phyloP scores from a whole-genome alignment of 2,329 filamentous ascomycete species.

The Fusarium cicatricum region DNA sequence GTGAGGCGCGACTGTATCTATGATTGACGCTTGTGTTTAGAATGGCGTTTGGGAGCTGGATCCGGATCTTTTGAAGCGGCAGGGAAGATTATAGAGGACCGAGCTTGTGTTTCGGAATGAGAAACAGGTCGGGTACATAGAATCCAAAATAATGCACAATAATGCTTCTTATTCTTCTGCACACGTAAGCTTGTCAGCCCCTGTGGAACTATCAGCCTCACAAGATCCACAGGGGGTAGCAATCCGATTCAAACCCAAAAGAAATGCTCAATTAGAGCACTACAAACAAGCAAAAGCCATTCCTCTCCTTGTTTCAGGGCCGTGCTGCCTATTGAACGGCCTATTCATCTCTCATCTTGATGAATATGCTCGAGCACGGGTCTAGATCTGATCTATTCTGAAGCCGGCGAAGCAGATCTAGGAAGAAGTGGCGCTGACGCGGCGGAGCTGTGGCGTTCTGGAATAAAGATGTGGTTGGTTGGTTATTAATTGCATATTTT shows the following conservation, averaged over 20 bases:
- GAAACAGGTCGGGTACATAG: too few relatives aligned
- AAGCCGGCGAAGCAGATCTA: not conserved
- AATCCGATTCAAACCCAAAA: not conserved
- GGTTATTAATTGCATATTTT: not conserved
- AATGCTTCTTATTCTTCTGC: not conserved
- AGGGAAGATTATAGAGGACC: slow-evolving; percentile 9
- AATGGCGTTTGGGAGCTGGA: slow-evolving; percentile 24
- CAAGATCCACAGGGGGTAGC: not conserved
- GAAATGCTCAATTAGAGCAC: not conserved
- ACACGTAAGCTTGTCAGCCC: too few relatives aligned
- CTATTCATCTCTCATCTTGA: slow-evolving; percentile 23
- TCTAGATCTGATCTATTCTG: slow-evolving; percentile 5
- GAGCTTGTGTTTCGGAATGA: too few relatives aligned
- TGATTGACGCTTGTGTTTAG: not conserved
- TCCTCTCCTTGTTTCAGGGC: slow-evolving; percentile 11
- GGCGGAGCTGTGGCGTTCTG: slow-evolving; percentile 7
- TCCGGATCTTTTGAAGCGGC: not conserved
- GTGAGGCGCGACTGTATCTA: slow-evolving; percentile 10
- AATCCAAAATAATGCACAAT: too few relatives aligned
- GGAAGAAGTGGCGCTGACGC: not conserved
- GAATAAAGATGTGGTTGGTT: slow-evolving; percentile 1
- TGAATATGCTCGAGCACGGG: slow-evolving; percentile 6
- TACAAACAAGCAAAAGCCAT: not conserved
- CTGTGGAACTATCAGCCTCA: not conserved
- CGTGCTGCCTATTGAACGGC: slow-evolving; percentile 21